phyloP scores from a whole-genome alignment of 192 early-diverging fungal genomes.

The Backusella liffmaniae region DNA sequence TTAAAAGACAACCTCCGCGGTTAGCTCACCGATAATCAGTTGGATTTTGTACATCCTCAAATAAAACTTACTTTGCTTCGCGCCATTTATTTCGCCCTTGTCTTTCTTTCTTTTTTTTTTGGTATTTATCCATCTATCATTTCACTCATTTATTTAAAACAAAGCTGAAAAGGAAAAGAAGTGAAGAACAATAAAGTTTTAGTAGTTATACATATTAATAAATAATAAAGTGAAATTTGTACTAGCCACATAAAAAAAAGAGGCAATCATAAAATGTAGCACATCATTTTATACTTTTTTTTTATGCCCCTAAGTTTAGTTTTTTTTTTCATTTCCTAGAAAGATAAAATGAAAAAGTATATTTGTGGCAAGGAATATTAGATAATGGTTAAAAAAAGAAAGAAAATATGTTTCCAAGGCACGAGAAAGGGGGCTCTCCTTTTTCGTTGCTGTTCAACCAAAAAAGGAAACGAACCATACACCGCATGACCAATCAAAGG shows the following conservation, averaged over 20 bases:
- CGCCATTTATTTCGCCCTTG: not conserved
- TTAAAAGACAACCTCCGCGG: not conserved
- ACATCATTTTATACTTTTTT: not conserved
- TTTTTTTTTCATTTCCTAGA: not conserved
- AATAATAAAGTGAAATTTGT: not conserved
- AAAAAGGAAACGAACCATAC: conserved; percentile 5
- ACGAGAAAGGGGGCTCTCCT: not conserved
- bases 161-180: not conserved
- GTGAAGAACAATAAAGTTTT: not conserved
- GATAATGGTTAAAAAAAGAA: not conserved
- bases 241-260: not conserved
- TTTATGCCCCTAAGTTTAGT: not conserved
- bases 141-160: not conserved
- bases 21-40: not conserved
- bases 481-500: not conserved
- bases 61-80: not conserved
- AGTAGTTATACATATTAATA: not conserved
- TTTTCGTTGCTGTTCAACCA: not conserved
- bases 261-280: not conserved
- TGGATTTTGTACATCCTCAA: not conserved
- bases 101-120: not conserved
- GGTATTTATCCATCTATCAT: not conserved
- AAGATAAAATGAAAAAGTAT: not conserved
- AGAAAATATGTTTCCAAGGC: not conserved
- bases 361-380: not conserved